Base-by-base conservation (phyloP, 2,329 filamentous ascomycete species). In the Graphilbum ipis-grandicollis region DNA sequence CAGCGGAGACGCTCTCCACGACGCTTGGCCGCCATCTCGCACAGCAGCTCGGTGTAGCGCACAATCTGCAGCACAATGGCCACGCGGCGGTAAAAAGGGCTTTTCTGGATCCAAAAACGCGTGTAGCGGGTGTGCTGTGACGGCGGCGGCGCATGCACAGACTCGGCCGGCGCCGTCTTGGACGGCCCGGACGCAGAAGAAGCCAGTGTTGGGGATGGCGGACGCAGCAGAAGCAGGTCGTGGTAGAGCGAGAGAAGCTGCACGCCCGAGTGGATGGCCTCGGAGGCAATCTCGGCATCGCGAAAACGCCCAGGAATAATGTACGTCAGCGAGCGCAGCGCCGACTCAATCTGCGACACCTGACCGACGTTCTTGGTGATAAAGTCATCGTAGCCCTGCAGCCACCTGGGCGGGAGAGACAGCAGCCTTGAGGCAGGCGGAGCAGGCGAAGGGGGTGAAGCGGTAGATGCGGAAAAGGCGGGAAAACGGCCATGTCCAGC, bases 1-100 rank as follows among this genome's bases (percentile, higher is more conserved):
- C 90, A 98, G 22, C 85, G 73, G 19, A 78, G 59, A 49, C 71
- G 75, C 55, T 92, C 85, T 15, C 83, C 81, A 43, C 76, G 76
- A 34, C 88, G 71, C 57, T 93, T 92, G 21, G 86, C 86, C 21
- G 80, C 73, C 90, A 98, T 98, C 55, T 98, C 90, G 70, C 88
- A 90, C n/a, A 98, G 61, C 22, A 98, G 64, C 58, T 98, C 84
- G 0, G 86, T 93, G 52, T 96, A 96, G 47, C 90, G 81, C 19
- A 94, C 80, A 59, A 93, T 79, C 53, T 93, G 84, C 34, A 98
- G 62, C 5, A 85, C 63, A 44, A 86, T 68, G 30, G 88, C 86
- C 38, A 92, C 73, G 41, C 81, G 72, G 41, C 78, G 73, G 56
- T 98, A 98, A 9, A 83, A 65, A 5, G 68, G 63, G 48, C 66